Base-by-base conservation (phyloP, 495 filamentous ascomycete species). In the Aspergillus heteromorphus region DNA sequence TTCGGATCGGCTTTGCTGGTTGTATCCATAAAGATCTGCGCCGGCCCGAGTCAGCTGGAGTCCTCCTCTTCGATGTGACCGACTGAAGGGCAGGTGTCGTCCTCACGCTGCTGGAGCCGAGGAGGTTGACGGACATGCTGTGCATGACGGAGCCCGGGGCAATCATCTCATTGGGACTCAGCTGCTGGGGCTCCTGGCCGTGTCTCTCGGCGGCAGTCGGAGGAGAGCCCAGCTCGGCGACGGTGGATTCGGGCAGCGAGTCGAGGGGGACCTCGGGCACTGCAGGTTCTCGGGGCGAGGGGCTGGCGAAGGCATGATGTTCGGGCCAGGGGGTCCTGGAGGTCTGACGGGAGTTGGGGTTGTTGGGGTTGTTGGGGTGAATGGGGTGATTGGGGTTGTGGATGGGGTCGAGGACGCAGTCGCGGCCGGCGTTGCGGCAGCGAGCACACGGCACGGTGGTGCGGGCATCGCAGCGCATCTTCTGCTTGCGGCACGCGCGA, bases 391-490 rank as follows among this genome's bases (percentile, higher is more conserved):
- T 65, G 52, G 49, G 62, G 40, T 47, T 11, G 18, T 69, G 65
- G 38, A 75, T 69, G 4, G 71, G 69, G 56, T 75, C 72, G 13
- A 75, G 23, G 20, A 75, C 67, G 48, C 72, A 75, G 36, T 75
- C 70, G 2, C 70, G 67, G 21, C 70, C 72, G 7, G 64, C 58
- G 5, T 67, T 64, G 11, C 65, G 66, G 53, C 72, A 75, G 38
- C 72, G 70, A 29, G 70, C 70, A 49, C 72, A 75, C 10, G 72
- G 72, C 34, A 73, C 65, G 51, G 69, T 70, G n/a, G 59, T 66
- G 30, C 69, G 70, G 21, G 72, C 72, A 56, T 75, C 72, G 38
- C 72, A 75, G 25, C 72, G 70, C 66, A 75, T 73, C 48, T 75
- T 75, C 45, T 73, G 70, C 56, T 67, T 59, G 16, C 69, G 61